Percentiles rank a stretch among this genome's conserved stretches.
These are phyloP conservation scores for Populus hybrid DNA, from an alignment of 441 rosid genomes.

Conservation along the genomic window DNA sequence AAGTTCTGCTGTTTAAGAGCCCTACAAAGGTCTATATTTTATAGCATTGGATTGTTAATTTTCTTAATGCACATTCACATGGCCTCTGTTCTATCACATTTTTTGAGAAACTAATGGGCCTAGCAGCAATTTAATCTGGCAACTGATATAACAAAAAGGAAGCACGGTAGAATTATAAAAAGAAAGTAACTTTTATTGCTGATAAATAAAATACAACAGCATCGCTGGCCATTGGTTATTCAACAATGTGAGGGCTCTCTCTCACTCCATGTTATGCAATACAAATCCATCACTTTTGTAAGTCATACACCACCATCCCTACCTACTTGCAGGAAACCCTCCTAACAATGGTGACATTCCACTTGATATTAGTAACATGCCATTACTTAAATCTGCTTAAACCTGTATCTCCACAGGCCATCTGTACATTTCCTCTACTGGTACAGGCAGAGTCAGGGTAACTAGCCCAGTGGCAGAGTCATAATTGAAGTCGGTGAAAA, in stretches of 20 bases:
- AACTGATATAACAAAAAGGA: background rate
- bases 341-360: background rate
- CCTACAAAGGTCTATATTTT: too few species aligned
- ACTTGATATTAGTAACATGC: background rate
- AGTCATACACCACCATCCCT: background rate
- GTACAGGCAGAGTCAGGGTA: slow-evolving; percentile 49
- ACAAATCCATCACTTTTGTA: background rate
- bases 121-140: too few species aligned
- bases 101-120: background rate
- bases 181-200: slow-evolving; percentile 10
- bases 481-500: slow-evolving; percentile 48
- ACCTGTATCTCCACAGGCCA: slow-evolving; percentile 74
- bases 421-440: slow-evolving; percentile 67
- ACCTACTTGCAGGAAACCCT: background rate
- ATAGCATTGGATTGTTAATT: background rate
- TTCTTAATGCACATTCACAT: background rate
- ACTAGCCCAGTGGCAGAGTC: slow-evolving; percentile 55
- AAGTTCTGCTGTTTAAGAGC: too few species aligned
- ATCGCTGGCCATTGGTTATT: background rate
- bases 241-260: background rate
- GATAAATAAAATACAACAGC: background rate
- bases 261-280: background rate
- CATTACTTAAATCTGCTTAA: slow-evolving; percentile 19
- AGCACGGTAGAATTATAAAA: background rate
- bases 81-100: background rate